A percentile compares a stretch with the other conserved stretches of the same genome.
phyloP scores from a whole-genome alignment of 2,329 filamentous ascomycete species.

The Pseudopithomyces maydicus region DNA sequence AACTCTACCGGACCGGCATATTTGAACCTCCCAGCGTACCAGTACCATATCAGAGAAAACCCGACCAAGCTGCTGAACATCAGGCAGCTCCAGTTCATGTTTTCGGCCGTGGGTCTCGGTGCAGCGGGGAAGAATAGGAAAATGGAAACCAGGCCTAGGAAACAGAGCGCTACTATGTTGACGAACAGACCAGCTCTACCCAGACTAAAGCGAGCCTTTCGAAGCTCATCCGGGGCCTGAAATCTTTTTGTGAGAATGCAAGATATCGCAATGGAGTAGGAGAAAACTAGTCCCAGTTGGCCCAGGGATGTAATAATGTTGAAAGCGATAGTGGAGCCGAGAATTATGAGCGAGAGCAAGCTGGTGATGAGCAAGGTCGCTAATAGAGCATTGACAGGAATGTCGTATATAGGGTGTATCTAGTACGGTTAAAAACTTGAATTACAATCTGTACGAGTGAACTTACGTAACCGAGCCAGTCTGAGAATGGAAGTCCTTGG shows the following conservation, averaged over 20 bases:
- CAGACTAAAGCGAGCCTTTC: constrained; percentile 52
- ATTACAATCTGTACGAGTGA: constrained; percentile 7
- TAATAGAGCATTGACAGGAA: constrained; percentile 52
- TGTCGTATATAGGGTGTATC: constrained; percentile 26
- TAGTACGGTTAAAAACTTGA: constrained; percentile 10
- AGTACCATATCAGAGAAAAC: constrained; percentile 52
- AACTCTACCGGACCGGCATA: constrained; percentile 46
- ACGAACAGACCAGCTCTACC: constrained; percentile 52
- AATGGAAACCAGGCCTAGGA: constrained; percentile 46
- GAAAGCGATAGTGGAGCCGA: constrained; percentile 48
- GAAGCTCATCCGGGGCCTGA: constrained; percentile 45
- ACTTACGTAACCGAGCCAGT: constrained; percentile 15
- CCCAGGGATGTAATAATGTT: constrained; percentile 32
- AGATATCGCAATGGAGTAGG: constrained; percentile 49
- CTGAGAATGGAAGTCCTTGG: constrained; percentile 22
- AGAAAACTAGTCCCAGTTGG: constrained; percentile 26
- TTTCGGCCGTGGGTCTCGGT: constrained; percentile 30
- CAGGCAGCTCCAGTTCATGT: constrained; percentile 56
- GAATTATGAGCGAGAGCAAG: constrained; percentile 55
- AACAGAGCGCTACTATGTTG: constrained; percentile 49
- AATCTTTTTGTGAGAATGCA: constrained; percentile 54
- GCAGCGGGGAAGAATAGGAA: constrained; percentile 53
- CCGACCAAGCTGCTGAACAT: constrained; percentile 53
- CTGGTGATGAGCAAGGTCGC: constrained; percentile 48
- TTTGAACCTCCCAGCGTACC: constrained; percentile 44